A percentile compares a stretch with the other conserved stretches of the same genome.
These are phyloP conservation scores for Nyctanthes arbortristis DNA, from an alignment of 257 asterid species.

Conservation along the genomic window DNA sequence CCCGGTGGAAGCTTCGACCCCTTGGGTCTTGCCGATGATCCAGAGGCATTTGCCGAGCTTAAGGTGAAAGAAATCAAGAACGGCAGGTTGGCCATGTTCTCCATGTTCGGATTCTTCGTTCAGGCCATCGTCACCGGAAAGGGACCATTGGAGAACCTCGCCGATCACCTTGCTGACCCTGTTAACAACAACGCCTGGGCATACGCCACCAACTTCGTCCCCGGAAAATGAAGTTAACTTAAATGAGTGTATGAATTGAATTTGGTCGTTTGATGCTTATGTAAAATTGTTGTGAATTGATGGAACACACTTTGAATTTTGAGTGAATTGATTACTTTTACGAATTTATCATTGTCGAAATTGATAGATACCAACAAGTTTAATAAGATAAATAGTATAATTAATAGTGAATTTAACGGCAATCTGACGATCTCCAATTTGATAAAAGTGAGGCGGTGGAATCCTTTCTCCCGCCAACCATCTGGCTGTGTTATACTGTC, in stretches of 20 bases:
- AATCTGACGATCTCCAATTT: too few relatives aligned
- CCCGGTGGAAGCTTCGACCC: slow-evolving; percentile 68
- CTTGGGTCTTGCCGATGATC: slow-evolving; percentile 57
- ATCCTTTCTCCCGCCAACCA: too few relatives aligned
- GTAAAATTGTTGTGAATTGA: slow-evolving; percentile 31
- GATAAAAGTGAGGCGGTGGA: too few relatives aligned
- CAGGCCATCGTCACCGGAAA: slow-evolving; percentile 70
- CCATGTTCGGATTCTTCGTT: slow-evolving; percentile 66
- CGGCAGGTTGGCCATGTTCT: slow-evolving; percentile 63
- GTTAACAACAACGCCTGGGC: slow-evolving; percentile 71
- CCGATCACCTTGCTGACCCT: slow-evolving; percentile 63
- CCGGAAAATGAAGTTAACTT: slow-evolving; percentile 43
- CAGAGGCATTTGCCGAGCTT: slow-evolving; percentile 62
- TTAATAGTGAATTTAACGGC: too few relatives aligned
- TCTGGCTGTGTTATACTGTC: too few relatives aligned
- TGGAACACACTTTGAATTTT: slow-evolving; percentile 19
- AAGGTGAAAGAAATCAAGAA: slow-evolving; percentile 67
- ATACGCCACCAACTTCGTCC: slow-evolving; percentile 51
- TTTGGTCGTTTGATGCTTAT: slow-evolving; percentile 8
- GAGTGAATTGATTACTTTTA: not conserved
- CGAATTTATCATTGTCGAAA: not conserved
- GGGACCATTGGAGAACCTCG: slow-evolving; percentile 66
- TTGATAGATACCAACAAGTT: too few relatives aligned
- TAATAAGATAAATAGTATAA: too few relatives aligned
- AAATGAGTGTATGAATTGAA: not conserved